Conservation (phyloP, 768 basidiomycete species). For the Phylloporus sp. region DNA sequence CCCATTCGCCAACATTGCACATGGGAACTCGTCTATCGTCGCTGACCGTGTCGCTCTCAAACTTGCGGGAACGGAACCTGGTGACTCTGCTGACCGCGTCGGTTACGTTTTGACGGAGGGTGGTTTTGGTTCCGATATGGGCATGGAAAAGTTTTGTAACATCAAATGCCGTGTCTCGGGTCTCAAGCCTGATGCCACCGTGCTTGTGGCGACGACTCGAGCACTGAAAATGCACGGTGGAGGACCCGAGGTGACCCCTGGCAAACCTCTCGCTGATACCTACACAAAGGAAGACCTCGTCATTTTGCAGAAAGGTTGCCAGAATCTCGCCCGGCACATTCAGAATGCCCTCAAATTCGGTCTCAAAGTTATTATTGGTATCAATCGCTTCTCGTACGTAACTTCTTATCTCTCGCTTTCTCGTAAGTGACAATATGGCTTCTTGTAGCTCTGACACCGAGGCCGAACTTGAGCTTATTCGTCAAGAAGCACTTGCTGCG, state of each 20-base stretch:
- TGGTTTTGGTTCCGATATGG: constrained; percentile 98
- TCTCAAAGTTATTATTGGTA: constrained; percentile 90
- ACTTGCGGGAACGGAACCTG: constrained; percentile 91
- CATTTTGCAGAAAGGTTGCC: constrained; percentile 84
- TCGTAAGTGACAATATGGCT: not conserved
- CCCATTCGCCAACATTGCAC: constrained; percentile 98
- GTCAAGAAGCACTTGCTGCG: constrained; percentile 69
- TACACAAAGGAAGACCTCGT: constrained; percentile 93
- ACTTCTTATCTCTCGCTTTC: not conserved
- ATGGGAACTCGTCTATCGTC: constrained; percentile 96
- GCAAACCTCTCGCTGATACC: constrained; percentile 87
- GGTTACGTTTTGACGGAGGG: constrained; percentile 98
- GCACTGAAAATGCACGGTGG: constrained; percentile 99
- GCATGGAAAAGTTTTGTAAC: constrained; percentile 99
- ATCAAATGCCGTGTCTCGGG: constrained; percentile 97
- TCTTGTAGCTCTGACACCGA: constrained; percentile 71
- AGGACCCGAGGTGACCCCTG: constrained; percentile 93
- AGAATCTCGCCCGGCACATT: constrained; percentile 91
- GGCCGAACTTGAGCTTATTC: constrained; percentile 84
- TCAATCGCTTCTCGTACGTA: constrained; percentile 92
- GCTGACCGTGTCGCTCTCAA: constrained; percentile 97
- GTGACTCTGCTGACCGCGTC: constrained; percentile 71
- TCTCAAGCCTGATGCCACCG: constrained; percentile 86
- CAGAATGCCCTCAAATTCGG: constrained; percentile 94
- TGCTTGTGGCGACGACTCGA: constrained; percentile 96